Percentiles rank a stretch among this genome's conserved stretches.
Conservation (phyloP, 768 basidiomycete genomes). For the Peribolospora kevripleyi region DNA sequence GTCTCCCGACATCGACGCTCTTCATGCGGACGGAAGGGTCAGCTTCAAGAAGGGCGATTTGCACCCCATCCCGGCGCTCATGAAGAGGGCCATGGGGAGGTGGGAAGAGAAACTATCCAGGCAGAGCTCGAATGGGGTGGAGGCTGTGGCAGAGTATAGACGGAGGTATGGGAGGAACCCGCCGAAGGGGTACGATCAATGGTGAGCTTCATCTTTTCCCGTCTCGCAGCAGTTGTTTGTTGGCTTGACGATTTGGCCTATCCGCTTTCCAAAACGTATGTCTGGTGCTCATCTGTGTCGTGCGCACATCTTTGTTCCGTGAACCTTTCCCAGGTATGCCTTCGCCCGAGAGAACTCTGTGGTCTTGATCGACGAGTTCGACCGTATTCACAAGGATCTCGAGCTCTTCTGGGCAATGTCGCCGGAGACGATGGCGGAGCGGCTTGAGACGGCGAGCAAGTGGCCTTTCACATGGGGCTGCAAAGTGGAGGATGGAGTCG, state of each 20-base stretch:
- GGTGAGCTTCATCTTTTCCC: slow-evolving; percentile 8
- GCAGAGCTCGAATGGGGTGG: slow-evolving; percentile 18
- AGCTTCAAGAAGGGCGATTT: slow-evolving; percentile 9
- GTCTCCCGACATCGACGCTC: too few relatives aligned
- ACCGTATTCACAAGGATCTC: slow-evolving; percentile 17
- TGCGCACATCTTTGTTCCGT: background rate
- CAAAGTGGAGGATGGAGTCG: slow-evolving; percentile 7
- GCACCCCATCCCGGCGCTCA: slow-evolving; percentile 20
- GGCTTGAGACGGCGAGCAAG: slow-evolving; percentile 5
- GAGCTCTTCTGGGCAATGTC: slow-evolving; percentile 15
- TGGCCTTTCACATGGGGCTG: slow-evolving; percentile 12
- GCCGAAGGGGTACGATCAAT: slow-evolving; percentile 22
- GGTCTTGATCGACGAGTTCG: slow-evolving; percentile 16
- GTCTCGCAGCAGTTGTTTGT: background rate
- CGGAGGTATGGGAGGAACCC: slow-evolving; percentile 20
- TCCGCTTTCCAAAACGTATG: too few relatives aligned
- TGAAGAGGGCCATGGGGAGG: slow-evolving; percentile 17
- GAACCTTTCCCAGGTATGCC: slow-evolving; percentile 2
- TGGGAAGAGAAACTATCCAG: slow-evolving; percentile 19
- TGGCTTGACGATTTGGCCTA: background rate
- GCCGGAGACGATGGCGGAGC: slow-evolving; percentile 8
- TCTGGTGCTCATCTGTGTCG: background rate
- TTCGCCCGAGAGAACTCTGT: slow-evolving; percentile 11
- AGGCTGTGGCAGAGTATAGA: slow-evolving; percentile 20
- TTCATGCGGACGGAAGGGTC: too few relatives aligned